phyloP scores from a whole-genome alignment of 1,284 basidiomycete genomes.

The Trametes versicolor region DNA sequence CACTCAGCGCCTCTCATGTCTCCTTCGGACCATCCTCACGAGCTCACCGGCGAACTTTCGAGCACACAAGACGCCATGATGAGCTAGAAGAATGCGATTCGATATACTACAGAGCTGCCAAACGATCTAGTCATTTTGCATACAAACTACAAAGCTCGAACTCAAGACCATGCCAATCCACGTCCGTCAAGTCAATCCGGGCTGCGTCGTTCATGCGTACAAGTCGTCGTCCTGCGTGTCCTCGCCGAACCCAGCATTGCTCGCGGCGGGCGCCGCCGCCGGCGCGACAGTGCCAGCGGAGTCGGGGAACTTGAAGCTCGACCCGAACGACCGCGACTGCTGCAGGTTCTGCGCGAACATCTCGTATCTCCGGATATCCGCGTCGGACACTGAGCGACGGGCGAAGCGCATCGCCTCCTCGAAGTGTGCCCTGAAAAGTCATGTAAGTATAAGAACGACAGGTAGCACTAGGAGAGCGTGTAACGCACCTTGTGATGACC shows the following conservation, averaged over 20 bases:
- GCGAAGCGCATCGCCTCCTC: slow-evolving; percentile 98
- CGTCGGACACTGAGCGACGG: slow-evolving; percentile 91
- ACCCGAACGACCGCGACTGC: slow-evolving; percentile 88
- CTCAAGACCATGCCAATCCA: slow-evolving; percentile 19
- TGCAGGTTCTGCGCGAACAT: slow-evolving; percentile 92
- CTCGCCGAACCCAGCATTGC: slow-evolving; percentile 84
- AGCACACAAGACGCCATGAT: too few species aligned
- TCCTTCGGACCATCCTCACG: background rate
- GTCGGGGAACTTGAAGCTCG: slow-evolving; percentile 98
- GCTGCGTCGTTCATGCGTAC: slow-evolving; percentile 65
- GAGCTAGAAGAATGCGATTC: slow-evolving; percentile 26
- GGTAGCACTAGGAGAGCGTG: background rate
- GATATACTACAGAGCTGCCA: slow-evolving; percentile 31
- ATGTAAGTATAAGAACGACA: slow-evolving; percentile 11
- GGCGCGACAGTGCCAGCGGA: slow-evolving; percentile 58
- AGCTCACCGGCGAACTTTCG: too few species aligned
- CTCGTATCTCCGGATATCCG: slow-evolving; percentile 95
- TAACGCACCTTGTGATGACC: slow-evolving; percentile 80
- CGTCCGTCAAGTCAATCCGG: slow-evolving; percentile 20
- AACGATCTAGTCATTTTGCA: slow-evolving; percentile 35
- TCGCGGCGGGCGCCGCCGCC: slow-evolving; percentile 55
- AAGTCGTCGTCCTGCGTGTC: slow-evolving; percentile 89
- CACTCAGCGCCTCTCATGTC: slow-evolving; percentile 19
- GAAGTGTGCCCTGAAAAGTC: slow-evolving; percentile 79
- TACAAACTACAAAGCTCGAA: slow-evolving; percentile 25